phyloP scores from a whole-genome alignment of 352 stramenopile species.

The Globisporangium paddicum region DNA sequence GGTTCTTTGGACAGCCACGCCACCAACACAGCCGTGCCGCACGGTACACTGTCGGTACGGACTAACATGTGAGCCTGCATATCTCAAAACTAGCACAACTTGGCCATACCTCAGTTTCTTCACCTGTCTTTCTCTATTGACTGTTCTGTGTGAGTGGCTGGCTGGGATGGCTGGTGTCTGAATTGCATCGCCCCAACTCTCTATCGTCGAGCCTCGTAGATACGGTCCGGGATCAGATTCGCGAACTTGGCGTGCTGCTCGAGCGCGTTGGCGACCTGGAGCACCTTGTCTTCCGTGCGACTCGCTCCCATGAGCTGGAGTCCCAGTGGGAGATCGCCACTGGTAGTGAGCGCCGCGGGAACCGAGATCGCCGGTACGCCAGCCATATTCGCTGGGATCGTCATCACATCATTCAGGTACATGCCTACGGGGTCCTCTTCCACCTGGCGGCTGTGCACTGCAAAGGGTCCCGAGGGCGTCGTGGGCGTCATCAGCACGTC shows the following conservation, averaged over 20 bases:
- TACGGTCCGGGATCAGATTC: slow-evolving; percentile 36
- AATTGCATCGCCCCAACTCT: background rate
- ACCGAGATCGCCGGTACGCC: slow-evolving; percentile 84
- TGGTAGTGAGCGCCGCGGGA: slow-evolving; percentile 53
- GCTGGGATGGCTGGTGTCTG: background rate
- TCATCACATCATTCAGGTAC: slow-evolving; percentile 93
- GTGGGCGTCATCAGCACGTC: slow-evolving; percentile 87
- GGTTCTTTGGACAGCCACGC: slow-evolving; percentile 1
- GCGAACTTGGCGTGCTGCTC: slow-evolving; percentile 53
- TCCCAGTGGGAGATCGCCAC: slow-evolving; percentile 58
- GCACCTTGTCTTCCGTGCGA: slow-evolving; percentile 53
- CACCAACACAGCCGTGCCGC: background rate
- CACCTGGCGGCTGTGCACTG: slow-evolving; percentile 43
- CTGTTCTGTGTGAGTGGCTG: background rate
- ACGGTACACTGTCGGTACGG: background rate
- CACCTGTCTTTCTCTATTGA: slow-evolving; percentile 3
- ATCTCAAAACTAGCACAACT: background rate
- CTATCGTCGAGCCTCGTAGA: slow-evolving; percentile 35
- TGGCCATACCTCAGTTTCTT: background rate
- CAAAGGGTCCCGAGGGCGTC: slow-evolving; percentile 80
- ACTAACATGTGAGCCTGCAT: background rate
- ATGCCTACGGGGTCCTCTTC: slow-evolving; percentile 73
- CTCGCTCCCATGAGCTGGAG: slow-evolving; percentile 74
- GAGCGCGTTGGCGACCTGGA: slow-evolving; percentile 59
- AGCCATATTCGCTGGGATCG: slow-evolving; percentile 85